Percentiles rank a stretch among this genome's conserved stretches.
These are phyloP conservation scores for Naumovozyma dairenensis DNA, from an alignment of 805 yeast genomes.

Conservation along the genomic window DNA sequence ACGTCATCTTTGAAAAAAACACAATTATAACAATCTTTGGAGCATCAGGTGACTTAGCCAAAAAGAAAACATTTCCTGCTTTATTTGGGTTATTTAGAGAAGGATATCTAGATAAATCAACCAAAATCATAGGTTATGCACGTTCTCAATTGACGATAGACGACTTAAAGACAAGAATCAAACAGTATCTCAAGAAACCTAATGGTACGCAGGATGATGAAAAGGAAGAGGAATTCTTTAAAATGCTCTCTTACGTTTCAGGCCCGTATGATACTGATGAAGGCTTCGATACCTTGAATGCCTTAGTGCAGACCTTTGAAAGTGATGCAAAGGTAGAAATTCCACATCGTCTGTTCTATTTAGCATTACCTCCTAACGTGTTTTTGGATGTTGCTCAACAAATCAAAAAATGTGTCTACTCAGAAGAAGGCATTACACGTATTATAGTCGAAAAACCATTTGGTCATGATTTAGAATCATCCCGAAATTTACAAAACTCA, in stretches of 20 bases:
- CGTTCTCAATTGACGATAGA: constrained; percentile 62
- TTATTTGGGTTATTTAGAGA: constrained; percentile 66
- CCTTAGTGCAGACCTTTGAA: constrained; percentile 53
- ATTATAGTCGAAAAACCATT: constrained; percentile 93
- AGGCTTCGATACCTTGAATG: constrained; percentile 53
- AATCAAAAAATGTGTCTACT: constrained; percentile 59
- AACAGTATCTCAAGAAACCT: constrained; percentile 46
- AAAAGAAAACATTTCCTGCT: constrained; percentile 89
- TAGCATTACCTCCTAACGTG: constrained; percentile 92
- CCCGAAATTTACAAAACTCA: constrained; percentile 63
- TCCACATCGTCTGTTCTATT: constrained; percentile 77
- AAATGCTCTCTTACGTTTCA: constrained; percentile 53
- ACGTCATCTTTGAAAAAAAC: constrained; percentile 46
- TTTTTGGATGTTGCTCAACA: constrained; percentile 70
- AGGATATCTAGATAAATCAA: constrained; percentile 61
- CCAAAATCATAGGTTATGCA: constrained; percentile 84
- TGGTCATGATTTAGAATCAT: constrained; percentile 79
- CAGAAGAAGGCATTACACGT: constrained; percentile 60
- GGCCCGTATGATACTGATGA: constrained; percentile 76
- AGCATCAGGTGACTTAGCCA: constrained; percentile 91
- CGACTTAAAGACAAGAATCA: constrained; percentile 59
- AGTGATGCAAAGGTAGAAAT: constrained; percentile 32
- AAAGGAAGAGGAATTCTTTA: constrained; percentile 54
- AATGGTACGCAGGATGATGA: constrained; percentile 34
- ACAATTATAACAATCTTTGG: constrained; percentile 78